Conservation (phyloP, 768 basidiomycete species). For the Neoboletus brunneissimus region DNA sequence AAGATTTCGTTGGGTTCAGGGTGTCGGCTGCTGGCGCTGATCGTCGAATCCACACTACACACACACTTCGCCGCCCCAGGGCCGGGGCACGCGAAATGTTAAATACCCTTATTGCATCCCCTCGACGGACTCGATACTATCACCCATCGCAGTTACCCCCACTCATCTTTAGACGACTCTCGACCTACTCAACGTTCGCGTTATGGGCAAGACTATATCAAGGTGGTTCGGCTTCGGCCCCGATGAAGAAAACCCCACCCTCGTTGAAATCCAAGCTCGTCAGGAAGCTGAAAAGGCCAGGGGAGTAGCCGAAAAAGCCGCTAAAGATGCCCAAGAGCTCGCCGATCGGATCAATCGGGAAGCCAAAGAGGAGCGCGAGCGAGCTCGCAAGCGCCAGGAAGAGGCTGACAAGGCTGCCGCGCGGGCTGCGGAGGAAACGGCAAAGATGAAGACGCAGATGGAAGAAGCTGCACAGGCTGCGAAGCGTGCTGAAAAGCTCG, state of each 20-base stretch:
- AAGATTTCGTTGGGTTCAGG: slow-evolving; percentile 4
- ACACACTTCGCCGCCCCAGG: background rate
- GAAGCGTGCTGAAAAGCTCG: slow-evolving; percentile 6
- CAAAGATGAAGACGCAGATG: slow-evolving; percentile 15
- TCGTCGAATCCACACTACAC: background rate
- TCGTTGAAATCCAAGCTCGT: slow-evolving; percentile 12
- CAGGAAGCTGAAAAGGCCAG: slow-evolving; percentile 9
- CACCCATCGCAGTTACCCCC: background rate
- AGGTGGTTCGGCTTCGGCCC: slow-evolving; percentile 6
- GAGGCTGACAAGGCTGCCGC: slow-evolving; percentile 5
- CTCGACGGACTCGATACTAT: background rate
- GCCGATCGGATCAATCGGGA: background rate
- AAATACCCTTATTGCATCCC: background rate
- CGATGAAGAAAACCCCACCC: slow-evolving; percentile 7
- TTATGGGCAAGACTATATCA: slow-evolving; percentile 13
- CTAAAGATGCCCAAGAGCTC: slow-evolving; percentile 1
- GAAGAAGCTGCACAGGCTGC: background rate
- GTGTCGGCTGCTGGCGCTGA: background rate
- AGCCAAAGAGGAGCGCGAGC: slow-evolving; percentile 11
- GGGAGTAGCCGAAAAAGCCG: slow-evolving; percentile 3
- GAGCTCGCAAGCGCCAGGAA: slow-evolving; percentile 5
- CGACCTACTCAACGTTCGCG: background rate
- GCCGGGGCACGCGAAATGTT: background rate
- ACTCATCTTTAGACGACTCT: background rate
- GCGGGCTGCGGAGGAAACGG: slow-evolving; percentile 1